Percentiles rank a stretch among this genome's conserved stretches.
Conservation (phyloP, 108 stramenopile species). For the Nitzschia sp. region DNA sequence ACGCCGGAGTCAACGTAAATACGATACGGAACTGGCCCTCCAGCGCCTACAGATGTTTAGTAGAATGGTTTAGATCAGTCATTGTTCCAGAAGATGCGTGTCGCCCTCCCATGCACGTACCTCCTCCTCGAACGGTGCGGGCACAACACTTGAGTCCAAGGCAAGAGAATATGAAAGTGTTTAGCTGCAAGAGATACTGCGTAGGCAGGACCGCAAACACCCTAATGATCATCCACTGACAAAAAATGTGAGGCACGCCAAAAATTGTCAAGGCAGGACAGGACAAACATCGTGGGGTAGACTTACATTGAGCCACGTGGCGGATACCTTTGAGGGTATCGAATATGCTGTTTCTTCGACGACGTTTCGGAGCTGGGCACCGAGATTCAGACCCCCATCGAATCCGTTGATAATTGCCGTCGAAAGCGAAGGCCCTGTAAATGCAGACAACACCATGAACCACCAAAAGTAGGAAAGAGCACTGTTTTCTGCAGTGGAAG, state of each 20-base stretch:
- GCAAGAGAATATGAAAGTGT: conserved; percentile 68
- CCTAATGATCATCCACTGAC: conserved; percentile 80
- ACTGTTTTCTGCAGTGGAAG: conserved; percentile 48
- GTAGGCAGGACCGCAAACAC: conserved; percentile 60
- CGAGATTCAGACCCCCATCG: conserved; percentile 39
- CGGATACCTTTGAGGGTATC: conserved; percentile 64
- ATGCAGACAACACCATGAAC: conserved; percentile 83
- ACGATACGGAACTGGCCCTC: conserved; percentile 79
- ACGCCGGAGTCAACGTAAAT: conserved; percentile 86
- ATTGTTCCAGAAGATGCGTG: conserved; percentile 38
- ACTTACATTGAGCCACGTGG: conserved; percentile 74
- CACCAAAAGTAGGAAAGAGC: conserved; percentile 86
- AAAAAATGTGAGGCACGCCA: not conserved
- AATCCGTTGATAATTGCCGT: conserved; percentile 60
- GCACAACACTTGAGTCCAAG: conserved; percentile 46
- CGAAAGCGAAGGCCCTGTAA: conserved; percentile 68
- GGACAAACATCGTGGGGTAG: not conserved
- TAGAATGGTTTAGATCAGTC: not conserved
- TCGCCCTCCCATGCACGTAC: conserved; percentile 21
- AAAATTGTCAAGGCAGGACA: not conserved
- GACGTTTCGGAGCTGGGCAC: conserved; percentile 43
- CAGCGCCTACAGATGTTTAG: conserved; percentile 41
- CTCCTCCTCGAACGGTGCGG: conserved; percentile 35
- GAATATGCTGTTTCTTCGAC: conserved; percentile 50
- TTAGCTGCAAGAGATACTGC: conserved; percentile 79